Percentiles rank a stretch among this genome's conserved stretches.
phyloP scores from a whole-genome alignment of 1,284 basidiomycete genomes.

The Malassezia sympodialis region DNA sequence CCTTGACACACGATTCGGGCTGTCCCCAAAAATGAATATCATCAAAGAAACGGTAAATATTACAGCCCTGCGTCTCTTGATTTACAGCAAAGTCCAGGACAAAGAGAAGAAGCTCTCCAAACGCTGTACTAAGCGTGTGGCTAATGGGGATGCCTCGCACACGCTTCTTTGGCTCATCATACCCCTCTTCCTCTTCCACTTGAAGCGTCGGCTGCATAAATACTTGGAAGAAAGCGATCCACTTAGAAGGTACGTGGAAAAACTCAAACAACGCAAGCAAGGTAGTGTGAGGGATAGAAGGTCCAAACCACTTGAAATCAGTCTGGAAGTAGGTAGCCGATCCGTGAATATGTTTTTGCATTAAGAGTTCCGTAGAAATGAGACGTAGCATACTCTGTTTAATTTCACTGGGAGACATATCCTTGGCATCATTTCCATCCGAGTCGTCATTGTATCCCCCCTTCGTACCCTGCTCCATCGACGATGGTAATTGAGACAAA shows the following conservation, averaged over 20 bases:
- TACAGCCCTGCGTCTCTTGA: background rate
- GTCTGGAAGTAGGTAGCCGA: conserved; percentile 1
- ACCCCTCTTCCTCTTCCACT: background rate
- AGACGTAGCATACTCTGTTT: background rate
- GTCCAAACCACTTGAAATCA: conserved; percentile 8
- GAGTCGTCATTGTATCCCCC: background rate
- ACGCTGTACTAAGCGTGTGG: conserved; percentile 1
- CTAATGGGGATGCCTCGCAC: conserved; percentile 2
- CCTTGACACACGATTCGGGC: background rate
- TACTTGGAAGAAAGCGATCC: background rate
- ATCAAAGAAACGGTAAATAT: conserved; percentile 4
- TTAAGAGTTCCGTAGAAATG: background rate
- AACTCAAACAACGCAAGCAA: background rate
- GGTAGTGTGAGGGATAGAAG: background rate
- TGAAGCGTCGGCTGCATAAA: background rate
- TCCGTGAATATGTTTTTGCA: background rate
- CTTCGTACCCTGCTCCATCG: background rate
- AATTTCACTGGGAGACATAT: background rate
- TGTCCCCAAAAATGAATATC: conserved; percentile 1
- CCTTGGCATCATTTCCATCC: background rate
- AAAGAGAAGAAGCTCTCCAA: conserved; percentile 1
- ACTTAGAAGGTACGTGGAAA: background rate
- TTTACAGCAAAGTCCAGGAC: conserved; percentile 6
- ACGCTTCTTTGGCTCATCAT: background rate
- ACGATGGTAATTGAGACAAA: background rate